These are phyloP conservation scores for Solanum chmielewskii DNA, from an alignment of 257 asterid species.

Conservation along the genomic window DNA sequence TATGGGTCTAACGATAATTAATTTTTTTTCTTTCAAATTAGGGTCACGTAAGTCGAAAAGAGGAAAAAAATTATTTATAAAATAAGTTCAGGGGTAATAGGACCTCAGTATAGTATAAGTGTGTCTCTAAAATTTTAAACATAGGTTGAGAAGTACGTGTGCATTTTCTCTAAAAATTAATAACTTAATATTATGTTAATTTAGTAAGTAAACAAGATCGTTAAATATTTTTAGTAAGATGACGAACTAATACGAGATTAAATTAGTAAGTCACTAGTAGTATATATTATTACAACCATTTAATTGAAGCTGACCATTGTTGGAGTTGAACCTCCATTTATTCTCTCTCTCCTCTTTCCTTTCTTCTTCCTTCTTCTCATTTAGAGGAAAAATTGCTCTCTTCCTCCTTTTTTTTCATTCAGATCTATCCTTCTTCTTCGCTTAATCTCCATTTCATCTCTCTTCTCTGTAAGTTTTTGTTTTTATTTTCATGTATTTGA, in stretches of 20 bases:
- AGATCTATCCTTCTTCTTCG: background rate
- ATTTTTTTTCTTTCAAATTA: too few species aligned
- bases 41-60: too few species aligned
- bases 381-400: background rate
- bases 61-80: fast-evolving
- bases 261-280: too few species aligned
- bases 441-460: background rate
- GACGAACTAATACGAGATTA: too few species aligned
- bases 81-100: fast-evolving
- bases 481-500: background rate
- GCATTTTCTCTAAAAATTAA: too few species aligned
- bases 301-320: background rate
- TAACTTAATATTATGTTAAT: too few species aligned
- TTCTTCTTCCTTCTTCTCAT: background rate
- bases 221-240: too few species aligned
- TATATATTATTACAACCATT: background rate
- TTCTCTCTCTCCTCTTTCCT: background rate
- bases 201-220: fast-evolving
- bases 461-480: background rate
- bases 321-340: background rate
- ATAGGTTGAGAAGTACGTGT: too few species aligned
- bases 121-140: too few species aligned
- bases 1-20: fast-evolving
- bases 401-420: background rate
- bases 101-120: fast-evolving